Evolutionary conservation across 176 grass and related monocot species (phyloP).

Genomic region (Juncus inflexus): DNA sequence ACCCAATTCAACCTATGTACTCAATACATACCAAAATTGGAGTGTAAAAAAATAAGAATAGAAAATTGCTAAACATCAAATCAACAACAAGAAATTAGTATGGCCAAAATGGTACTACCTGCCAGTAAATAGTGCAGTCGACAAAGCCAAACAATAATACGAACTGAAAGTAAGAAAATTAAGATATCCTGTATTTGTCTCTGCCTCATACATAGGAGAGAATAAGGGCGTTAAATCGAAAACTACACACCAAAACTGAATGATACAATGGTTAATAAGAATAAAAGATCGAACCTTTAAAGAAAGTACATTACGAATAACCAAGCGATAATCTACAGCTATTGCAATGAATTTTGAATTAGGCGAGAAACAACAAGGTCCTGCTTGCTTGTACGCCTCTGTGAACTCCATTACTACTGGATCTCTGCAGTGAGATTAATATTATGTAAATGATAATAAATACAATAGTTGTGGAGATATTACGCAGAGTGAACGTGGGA

Average conservation of each 20-base stretch:
- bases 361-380: constrained; percentile 87
- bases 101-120: background rate
- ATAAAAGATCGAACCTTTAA: constrained; percentile 46
- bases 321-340: constrained; percentile 78
- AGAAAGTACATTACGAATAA: constrained; percentile 67
- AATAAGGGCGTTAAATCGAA: no score
- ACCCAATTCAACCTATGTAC: background rate
- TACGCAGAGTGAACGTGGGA: no score
- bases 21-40: no score
- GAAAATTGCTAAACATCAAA: background rate
- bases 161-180: no score
- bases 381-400: constrained; percentile 84
- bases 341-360: constrained; percentile 63
- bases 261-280: background rate
- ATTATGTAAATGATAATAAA: no score
- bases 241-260: constrained; percentile 1
- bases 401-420: constrained; percentile 65
- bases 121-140: background rate
- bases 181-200: no score
- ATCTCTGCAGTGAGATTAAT: no score
- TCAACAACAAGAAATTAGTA: background rate
- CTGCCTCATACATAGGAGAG: no score
- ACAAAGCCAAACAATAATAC: no score
- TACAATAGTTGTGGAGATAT: no score
- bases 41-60: no score